Percentiles rank a stretch among this genome's conserved stretches.
These are phyloP conservation scores for Russula lepida DNA, from an alignment of 768 basidiomycete genomes.

Conservation along the genomic window DNA sequence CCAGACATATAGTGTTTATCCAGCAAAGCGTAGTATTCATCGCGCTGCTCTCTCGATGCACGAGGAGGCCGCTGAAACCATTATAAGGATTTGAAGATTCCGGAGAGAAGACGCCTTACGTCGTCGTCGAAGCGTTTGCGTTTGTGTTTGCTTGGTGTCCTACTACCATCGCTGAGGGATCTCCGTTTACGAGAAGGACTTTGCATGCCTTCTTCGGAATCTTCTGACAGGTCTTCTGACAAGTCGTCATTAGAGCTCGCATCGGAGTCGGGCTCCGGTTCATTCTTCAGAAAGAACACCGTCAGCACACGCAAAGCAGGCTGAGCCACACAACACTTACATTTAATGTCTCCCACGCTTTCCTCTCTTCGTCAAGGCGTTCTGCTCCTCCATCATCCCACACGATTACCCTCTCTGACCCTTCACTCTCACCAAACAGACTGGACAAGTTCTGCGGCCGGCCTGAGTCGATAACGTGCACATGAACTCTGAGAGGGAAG, in stretches of 20 bases:
- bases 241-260: slow-evolving; percentile 43
- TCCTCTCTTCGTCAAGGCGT: slow-evolving; percentile 57
- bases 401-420: slow-evolving; percentile 66
- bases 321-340: slow-evolving; percentile 35
- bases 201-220: slow-evolving; percentile 37
- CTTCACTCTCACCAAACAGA: slow-evolving; percentile 65
- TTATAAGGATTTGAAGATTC: background rate
- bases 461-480: slow-evolving; percentile 93
- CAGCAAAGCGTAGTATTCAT: slow-evolving; percentile 51
- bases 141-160: slow-evolving; percentile 26
- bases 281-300: slow-evolving; percentile 43
- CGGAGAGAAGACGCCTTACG: slow-evolving; percentile 18
- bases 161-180: slow-evolving; percentile 15
- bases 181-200: slow-evolving; percentile 47
- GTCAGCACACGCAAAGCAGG: background rate
- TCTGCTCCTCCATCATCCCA: slow-evolving; percentile 90
- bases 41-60: slow-evolving; percentile 63
- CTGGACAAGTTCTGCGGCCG: slow-evolving; percentile 85
- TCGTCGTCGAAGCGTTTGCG: slow-evolving; percentile 42
- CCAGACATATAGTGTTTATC: slow-evolving; percentile 81
- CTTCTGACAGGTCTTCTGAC: slow-evolving; percentile 35
- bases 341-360: slow-evolving; percentile 78
- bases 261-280: slow-evolving; percentile 67
- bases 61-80: slow-evolving; percentile 39
- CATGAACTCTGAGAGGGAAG: slow-evolving; percentile 49